Base-by-base conservation (phyloP, 2,329 filamentous ascomycete genomes). In the Trichoderma lentiforme region DNA sequence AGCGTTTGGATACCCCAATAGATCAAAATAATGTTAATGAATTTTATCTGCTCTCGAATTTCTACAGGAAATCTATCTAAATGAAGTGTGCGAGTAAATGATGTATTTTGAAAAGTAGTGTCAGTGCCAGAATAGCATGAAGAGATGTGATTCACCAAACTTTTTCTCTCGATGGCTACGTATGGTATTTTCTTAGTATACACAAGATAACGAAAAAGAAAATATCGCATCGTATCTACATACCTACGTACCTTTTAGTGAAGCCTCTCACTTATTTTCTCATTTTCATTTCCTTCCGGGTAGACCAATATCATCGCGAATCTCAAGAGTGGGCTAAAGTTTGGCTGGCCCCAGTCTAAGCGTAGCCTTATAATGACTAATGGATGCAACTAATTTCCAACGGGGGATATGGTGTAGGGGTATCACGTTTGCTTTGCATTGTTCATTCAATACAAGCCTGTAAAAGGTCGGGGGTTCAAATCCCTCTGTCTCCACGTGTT, bases 391-490 rank as follows among this genome's bases (percentile, higher is more conserved):
- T 53, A 32, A 39, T n/a, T 53, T 43, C 3, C 68, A 71, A 71
- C 68, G 1, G 32, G 70, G 70, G 70, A 72, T 61, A 68, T 72
- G 70, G 70, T 72, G 64, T 72, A 72, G 70, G 70, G 70, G 70
- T 69, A 72, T 72, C 64, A 72, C 64, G 53, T 72, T 69, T 69
- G 70, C 70, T 72, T 72, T 72, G 70, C 70, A 72, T 71, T 64
- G 47, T 71, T 64, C 69, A 58, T 30, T 71, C 39, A 63, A 70
- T 70, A 62, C 39, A 70, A 66, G 61, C 62, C 69, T 72, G 70
- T 64, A 69, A 69, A 72, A 60, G 70, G 70, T 72, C 70, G 64
- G 70, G 70, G 70, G 70, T 72, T 72, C 70, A 72, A 72, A 72
- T 72, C 70, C 70, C 70, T 69, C 64, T 68, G 63, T 72, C 70